phyloP scores from a whole-genome alignment of 257 asterid genomes.

The Przewalskia tangutica region DNA sequence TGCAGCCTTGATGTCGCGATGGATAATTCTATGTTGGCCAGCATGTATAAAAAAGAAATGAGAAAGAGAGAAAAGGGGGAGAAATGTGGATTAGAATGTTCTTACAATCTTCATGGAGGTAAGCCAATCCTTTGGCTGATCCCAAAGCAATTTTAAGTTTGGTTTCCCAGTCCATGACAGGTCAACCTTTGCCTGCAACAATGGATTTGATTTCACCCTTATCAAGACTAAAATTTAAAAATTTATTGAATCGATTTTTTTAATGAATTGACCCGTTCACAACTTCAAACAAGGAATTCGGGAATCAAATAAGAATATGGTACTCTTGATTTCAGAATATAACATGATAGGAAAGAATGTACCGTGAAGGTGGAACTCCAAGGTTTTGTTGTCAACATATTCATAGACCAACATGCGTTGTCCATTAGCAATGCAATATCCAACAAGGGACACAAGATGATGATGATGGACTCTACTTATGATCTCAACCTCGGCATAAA shows the following conservation, averaged over 20 bases:
- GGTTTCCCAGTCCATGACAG: conserved; percentile 65
- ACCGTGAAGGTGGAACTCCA: conserved; percentile 90
- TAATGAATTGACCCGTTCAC: not conserved
- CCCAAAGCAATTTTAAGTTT: conserved; percentile 85
- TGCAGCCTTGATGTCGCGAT: conserved; percentile 49
- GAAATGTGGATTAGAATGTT: not conserved
- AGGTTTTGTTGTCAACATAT: conserved; percentile 61
- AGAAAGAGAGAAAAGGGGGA: not conserved
- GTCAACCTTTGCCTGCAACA: conserved; percentile 56
- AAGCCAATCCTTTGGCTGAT: conserved; percentile 92
- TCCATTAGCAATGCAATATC: conserved; percentile 64
- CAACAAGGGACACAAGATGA: conserved; percentile 91
- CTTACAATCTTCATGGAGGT: conserved; percentile 91
- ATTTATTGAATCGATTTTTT: not conserved
- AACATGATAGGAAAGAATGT: not conserved
- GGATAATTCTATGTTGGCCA: conserved; percentile 48
- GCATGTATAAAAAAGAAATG: conserved; percentile 1
- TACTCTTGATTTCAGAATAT: not conserved
- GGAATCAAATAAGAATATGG: not conserved
- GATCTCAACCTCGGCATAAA: conserved; percentile 93
- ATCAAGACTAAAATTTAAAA: not conserved
- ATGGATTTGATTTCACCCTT: not conserved
- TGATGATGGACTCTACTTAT: conserved; percentile 95
- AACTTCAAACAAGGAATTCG: not conserved
- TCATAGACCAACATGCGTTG: conserved; percentile 82